These are phyloP conservation scores for Phaeosphaeriaceae sp. DNA, from an alignment of 2,329 filamentous ascomycete species.

Conservation along the genomic window DNA sequence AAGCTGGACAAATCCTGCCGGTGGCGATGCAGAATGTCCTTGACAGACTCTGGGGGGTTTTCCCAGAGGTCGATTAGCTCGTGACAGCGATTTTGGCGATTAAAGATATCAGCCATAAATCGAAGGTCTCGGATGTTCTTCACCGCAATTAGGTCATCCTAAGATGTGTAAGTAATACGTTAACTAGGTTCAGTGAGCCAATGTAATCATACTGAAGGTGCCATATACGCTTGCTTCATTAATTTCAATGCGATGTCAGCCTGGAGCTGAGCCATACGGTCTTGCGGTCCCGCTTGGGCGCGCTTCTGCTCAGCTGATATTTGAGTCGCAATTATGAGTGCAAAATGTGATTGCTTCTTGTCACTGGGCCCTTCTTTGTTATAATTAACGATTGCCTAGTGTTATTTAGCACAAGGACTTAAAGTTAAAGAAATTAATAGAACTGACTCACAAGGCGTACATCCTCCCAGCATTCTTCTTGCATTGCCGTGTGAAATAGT, in stretches of 20 bases:
- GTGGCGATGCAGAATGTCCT: conserved; percentile 28
- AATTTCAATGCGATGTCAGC: conserved; percentile 28
- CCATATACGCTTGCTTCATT: conserved; percentile 36
- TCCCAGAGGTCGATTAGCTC: conserved; percentile 38
- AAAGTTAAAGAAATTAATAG: not conserved
- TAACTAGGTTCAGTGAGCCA: not conserved
- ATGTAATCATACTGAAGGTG: conserved; percentile 23
- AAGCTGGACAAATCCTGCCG: conserved; percentile 29
- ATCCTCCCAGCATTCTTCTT: conserved; percentile 44
- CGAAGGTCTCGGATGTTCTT: conserved; percentile 41
- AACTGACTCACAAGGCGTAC: conserved; percentile 34
- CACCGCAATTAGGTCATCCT: conserved; percentile 37
- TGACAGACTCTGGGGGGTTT: conserved; percentile 20
- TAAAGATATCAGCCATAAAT: conserved; percentile 42
- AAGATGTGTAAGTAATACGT: conserved; percentile 11
- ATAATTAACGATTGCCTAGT: conserved; percentile 38
- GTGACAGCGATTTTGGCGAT: conserved; percentile 26
- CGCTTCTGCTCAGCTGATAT: conserved; percentile 34
- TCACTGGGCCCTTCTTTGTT: conserved; percentile 30
- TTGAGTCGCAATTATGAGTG: conserved; percentile 37
- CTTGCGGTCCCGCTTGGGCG: conserved; percentile 17
- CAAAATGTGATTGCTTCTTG: conserved; percentile 34
- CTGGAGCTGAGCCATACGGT: conserved; percentile 26
- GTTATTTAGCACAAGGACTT: conserved; percentile 10
- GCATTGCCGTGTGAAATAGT: conserved; percentile 36